Conservation (phyloP, 441 rosid species). For the Lagerstroemia fauriei region DNA sequence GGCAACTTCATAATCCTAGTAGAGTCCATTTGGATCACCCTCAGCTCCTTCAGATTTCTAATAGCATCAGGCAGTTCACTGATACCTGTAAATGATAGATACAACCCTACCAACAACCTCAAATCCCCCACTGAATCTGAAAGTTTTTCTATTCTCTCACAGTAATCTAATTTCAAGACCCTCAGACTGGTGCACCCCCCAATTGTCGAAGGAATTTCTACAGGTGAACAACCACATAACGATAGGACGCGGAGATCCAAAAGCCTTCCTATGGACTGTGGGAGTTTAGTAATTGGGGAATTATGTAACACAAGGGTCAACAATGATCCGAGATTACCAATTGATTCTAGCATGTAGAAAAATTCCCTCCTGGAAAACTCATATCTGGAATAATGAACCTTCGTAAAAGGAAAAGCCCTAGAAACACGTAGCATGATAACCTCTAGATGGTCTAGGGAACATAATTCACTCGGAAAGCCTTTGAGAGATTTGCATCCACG, state of each 20-base stretch:
- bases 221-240: not conserved
- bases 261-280: not conserved
- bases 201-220: not conserved
- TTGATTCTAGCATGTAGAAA: not conserved
- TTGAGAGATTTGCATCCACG: not conserved
- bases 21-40: not conserved
- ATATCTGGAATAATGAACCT: too few relatives aligned
- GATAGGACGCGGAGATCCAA: not conserved
- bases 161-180: not conserved
- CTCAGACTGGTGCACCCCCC: too few relatives aligned
- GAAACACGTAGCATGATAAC: not conserved
- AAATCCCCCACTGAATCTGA: slow-evolving; percentile 5
- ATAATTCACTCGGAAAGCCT: slow-evolving; percentile 1
- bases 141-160: not conserved
- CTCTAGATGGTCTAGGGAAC: not conserved
- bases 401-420: too few relatives aligned
- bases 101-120: not conserved
- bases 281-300: not conserved
- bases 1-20: not conserved
- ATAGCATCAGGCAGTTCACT: not conserved
- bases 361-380: too few relatives aligned
- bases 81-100: not conserved
- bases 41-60: not conserved
- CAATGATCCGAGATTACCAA: not conserved
- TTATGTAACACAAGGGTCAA: not conserved